Evolutionary conservation across 805 yeast species (phyloP).

Genomic region (Candida nanaspora): DNA sequence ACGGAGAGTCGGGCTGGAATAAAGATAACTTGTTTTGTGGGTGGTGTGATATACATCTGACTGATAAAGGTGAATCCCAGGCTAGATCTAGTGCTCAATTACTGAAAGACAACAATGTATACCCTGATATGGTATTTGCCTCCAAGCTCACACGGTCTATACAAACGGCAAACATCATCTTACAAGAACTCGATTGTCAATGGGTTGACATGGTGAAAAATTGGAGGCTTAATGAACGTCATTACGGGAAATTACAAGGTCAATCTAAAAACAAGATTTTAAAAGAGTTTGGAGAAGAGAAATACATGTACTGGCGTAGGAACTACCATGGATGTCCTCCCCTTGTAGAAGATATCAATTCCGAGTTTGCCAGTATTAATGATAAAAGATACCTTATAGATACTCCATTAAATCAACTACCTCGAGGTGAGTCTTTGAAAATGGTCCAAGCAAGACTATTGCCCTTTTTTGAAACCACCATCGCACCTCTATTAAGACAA

Average conservation of each 20-base stretch:
- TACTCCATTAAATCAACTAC: constrained; percentile 42
- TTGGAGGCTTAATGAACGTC: constrained; percentile 81
- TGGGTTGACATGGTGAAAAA: constrained; percentile 49
- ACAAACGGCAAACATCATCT: constrained; percentile 64
- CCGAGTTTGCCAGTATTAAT: constrained; percentile 9
- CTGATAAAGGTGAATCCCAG: constrained; percentile 60
- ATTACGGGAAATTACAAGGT: constrained; percentile 79
- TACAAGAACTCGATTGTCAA: constrained; percentile 45
- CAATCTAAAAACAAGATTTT: constrained; percentile 62
- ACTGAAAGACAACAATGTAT: constrained; percentile 38
- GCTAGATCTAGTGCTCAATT: constrained; percentile 60
- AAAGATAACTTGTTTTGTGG: constrained; percentile 75
- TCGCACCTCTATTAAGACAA: constrained; percentile 38
- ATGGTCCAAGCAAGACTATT: constrained; percentile 64
- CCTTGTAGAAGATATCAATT: constrained; percentile 24
- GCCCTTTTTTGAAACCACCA: constrained; percentile 51
- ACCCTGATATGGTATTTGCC: constrained; percentile 59
- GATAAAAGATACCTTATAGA: constrained; percentile 32
- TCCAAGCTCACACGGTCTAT: constrained; percentile 69
- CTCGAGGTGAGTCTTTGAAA: constrained; percentile 65
- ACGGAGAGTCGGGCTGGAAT: constrained; percentile 80
- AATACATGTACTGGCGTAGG: constrained; percentile 76
- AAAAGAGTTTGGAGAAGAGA: constrained; percentile 58
- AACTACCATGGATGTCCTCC: constrained; percentile 73
- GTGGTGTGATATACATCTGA: constrained; percentile 72